A percentile compares a stretch with the other conserved stretches of the same genome.
phyloP scores from a whole-genome alignment of 495 filamentous ascomycete species.

The Astrocystis sublimbata region DNA sequence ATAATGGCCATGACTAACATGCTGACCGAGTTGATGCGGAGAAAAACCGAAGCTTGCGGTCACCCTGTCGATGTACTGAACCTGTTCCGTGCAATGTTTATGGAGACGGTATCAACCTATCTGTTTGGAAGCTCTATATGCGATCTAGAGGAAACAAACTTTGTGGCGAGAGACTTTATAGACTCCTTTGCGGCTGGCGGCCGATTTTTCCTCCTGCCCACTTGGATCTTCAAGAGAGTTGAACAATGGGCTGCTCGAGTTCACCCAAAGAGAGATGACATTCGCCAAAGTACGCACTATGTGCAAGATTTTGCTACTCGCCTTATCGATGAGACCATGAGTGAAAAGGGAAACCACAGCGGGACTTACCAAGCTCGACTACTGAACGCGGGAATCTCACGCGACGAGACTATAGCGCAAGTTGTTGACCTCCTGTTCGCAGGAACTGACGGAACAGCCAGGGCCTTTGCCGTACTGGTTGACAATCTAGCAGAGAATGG shows the following conservation, averaged over 20 bases:
- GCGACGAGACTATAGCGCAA: conserved; percentile 47
- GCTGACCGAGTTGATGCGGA: conserved; percentile 36
- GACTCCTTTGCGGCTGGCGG: conserved; percentile 52
- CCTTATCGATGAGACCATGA: not conserved
- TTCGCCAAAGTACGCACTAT: not conserved
- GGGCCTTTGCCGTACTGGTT: conserved; percentile 42
- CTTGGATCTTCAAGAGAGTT: conserved; percentile 21
- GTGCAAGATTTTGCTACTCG: not conserved
- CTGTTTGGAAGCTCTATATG: not conserved
- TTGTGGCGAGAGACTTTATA: conserved; percentile 42
- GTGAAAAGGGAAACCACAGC: conserved; percentile 17
- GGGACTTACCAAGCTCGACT: conserved; percentile 51
- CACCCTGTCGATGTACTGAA: conserved; percentile 48
- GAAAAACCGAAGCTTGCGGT: conserved; percentile 24
- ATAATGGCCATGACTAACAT: conserved; percentile 38
- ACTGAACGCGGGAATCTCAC: conserved; percentile 42
- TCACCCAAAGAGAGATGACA: not conserved
- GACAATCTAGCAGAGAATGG: not conserved
- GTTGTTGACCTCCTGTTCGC: conserved; percentile 43
- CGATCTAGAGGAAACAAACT: conserved; percentile 13
- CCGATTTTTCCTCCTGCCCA: conserved; percentile 49
- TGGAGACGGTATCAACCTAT: not conserved
- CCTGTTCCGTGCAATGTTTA: conserved; percentile 16
- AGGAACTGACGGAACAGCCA: conserved; percentile 51
- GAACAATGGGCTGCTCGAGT: not conserved